Conservation (phyloP, 306 rosid species). For the Gillenia trifoliata region DNA sequence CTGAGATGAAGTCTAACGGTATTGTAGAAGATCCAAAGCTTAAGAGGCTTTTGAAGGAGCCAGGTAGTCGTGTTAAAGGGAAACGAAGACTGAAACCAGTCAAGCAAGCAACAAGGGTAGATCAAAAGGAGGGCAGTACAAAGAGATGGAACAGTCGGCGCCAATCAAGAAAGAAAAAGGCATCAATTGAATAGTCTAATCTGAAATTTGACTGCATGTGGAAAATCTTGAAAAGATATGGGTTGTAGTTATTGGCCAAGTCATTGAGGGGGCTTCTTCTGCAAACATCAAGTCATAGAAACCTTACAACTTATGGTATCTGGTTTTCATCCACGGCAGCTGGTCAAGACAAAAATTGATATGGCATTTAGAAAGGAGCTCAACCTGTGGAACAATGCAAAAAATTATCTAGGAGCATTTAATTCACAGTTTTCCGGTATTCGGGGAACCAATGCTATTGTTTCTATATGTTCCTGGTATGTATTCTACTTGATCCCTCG, state of each 20-base stretch:
- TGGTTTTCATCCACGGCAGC: neutral
- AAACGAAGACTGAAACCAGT: conserved; percentile 23
- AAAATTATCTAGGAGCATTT: neutral
- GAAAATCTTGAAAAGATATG: neutral
- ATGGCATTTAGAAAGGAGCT: neutral
- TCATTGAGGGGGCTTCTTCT: conserved; percentile 2
- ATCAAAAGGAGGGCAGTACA: conserved; percentile 19
- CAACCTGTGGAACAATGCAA: neutral
- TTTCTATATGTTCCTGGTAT: neutral
- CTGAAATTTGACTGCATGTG: neutral
- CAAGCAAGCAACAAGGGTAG: conserved; percentile 19
- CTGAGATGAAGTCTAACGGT: conserved; percentile 57
- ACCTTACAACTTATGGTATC: neutral
- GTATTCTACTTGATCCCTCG: neutral
- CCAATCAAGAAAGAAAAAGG: conserved; percentile 18
- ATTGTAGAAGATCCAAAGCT: conserved; percentile 61
- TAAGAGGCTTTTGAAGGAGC: conserved; percentile 50
- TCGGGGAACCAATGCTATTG: neutral
- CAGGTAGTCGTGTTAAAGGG: conserved; percentile 24
- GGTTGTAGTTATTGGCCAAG: neutral
- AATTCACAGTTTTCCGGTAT: neutral
- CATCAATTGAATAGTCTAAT: neutral
- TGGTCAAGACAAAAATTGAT: neutral
- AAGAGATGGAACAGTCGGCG: conserved; percentile 25
- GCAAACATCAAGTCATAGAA: neutral